Percentiles rank a stretch among this genome's conserved stretches.
Evolutionary conservation across 2,329 filamentous ascomycete species (phyloP).

Genomic region (Colletotrichum musae): DNA sequence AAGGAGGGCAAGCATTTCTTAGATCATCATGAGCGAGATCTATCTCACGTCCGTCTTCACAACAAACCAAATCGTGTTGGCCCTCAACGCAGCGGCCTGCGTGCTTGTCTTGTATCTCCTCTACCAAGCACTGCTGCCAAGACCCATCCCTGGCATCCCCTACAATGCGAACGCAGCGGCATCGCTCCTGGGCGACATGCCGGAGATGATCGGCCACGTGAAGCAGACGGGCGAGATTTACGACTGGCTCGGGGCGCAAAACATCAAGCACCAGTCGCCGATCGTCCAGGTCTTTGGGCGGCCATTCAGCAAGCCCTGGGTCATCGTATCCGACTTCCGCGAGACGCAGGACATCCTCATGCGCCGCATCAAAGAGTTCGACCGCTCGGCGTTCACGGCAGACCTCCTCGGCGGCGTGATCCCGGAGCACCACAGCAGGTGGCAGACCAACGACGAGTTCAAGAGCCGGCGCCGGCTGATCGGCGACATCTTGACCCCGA

Average conservation of each 20-base stretch:
- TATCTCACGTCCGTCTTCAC: not conserved
- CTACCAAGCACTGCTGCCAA: conserved; percentile 22
- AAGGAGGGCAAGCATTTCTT: not conserved
- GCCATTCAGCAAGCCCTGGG: conserved; percentile 49
- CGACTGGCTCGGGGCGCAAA: conserved; percentile 48
- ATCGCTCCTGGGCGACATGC: conserved; percentile 34
- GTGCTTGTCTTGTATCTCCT: conserved; percentile 8
- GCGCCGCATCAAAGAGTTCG: conserved; percentile 51
- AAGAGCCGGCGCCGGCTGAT: conserved; percentile 52
- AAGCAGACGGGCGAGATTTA: conserved; percentile 29
- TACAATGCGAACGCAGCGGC: conserved; percentile 25
- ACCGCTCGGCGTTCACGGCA: conserved; percentile 45
- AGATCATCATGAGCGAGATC: not conserved
- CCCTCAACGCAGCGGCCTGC: not conserved
- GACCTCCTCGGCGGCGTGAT: conserved; percentile 43
- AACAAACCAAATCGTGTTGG: not conserved
- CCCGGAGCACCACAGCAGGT: conserved; percentile 51
- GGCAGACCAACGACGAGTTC: conserved; percentile 50
- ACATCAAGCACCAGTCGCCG: conserved; percentile 45
- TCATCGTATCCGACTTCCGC: conserved; percentile 52
- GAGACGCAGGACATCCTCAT: conserved; percentile 52
- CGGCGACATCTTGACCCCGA: conserved; percentile 53
- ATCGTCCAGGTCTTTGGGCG: conserved; percentile 53
- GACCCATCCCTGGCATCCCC: conserved; percentile 30
- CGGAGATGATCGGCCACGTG: conserved; percentile 18